A percentile compares a stretch with the other conserved stretches of the same genome.
These are phyloP conservation scores for Hordeum pubiflorum DNA, from an alignment of 202 grass and related monocot species.

Conservation along the genomic window DNA sequence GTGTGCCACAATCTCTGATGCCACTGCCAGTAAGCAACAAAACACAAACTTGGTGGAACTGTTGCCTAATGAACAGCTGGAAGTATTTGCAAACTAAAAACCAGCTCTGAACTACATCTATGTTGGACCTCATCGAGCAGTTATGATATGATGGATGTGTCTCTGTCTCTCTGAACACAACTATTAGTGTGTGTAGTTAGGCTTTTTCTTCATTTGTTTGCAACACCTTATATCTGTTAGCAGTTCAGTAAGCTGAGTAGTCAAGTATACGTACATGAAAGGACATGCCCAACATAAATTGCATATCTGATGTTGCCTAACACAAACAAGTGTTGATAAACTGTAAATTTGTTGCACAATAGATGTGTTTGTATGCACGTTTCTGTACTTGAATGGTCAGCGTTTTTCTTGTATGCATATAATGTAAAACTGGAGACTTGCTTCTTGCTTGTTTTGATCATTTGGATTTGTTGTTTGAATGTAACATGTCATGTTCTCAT, in stretches of 20 bases:
- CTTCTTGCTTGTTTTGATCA: not conserved
- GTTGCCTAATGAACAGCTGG: not conserved
- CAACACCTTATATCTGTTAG: not conserved
- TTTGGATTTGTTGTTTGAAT: not conserved
- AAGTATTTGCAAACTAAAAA: constrained; percentile 2
- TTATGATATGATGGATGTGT: not conserved
- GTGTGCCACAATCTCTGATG: not conserved
- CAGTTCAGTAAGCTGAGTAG: not conserved
- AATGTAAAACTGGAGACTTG: not conserved
- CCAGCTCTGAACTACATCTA: not conserved
- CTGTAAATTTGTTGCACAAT: not conserved
- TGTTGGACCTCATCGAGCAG: not conserved
- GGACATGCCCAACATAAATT: not conserved
- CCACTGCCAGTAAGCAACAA: not conserved
- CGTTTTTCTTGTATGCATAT: not conserved
- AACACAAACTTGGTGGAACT: not conserved
- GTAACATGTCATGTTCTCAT: constrained; percentile 14
- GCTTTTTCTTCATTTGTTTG: not conserved
- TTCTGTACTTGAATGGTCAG: not conserved
- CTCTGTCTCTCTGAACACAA: not conserved
- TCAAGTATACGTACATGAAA: not conserved
- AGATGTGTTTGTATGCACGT: not conserved
- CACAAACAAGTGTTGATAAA: not conserved
- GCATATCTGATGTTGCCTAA: not conserved
- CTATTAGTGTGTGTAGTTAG: not conserved